Conservation (phyloP, 306 rosid genomes). For the Casuarina cunninghamiana region DNA sequence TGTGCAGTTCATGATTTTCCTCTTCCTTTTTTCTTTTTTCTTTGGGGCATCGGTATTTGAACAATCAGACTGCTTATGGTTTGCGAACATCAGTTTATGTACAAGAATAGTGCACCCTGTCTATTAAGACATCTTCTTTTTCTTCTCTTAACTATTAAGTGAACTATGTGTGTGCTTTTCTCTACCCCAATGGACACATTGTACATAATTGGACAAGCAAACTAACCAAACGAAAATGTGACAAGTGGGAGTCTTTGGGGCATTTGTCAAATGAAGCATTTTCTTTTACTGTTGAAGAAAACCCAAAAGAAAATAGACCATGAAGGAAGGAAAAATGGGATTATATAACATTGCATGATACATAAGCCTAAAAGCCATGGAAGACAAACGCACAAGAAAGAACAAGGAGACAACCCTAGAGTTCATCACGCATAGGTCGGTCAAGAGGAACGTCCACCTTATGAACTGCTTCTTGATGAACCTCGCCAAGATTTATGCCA, state of each 20-base stretch:
- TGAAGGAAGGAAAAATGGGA: not conserved
- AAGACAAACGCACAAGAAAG: not conserved
- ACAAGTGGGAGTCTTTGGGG: not conserved
- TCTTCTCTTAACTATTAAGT: constrained; percentile 10
- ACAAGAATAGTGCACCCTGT: not conserved
- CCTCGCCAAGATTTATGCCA: constrained; percentile 48
- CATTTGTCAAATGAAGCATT: not conserved
- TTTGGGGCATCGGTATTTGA: not conserved
- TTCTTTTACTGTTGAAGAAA: not conserved
- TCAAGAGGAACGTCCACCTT: constrained; percentile 46
- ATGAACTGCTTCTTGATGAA: constrained; percentile 39
- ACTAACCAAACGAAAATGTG: constrained; percentile 2
- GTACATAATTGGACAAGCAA: constrained; percentile 20
- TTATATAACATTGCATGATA: not conserved
- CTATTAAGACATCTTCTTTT: not conserved
- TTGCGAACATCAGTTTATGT: not conserved
- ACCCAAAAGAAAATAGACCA: not conserved
- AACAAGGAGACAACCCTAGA: constrained; percentile 26
- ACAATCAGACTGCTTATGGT: constrained; percentile 6
- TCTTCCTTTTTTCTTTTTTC: not conserved
- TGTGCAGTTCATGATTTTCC: not conserved
- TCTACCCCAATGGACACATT: constrained; percentile 5
- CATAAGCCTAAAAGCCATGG: not conserved
- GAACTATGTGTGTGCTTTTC: not conserved
- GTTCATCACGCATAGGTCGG: constrained; percentile 64